These are phyloP conservation scores for Adansonia gregorii DNA, from an alignment of 441 rosid genomes.

Conservation along the genomic window DNA sequence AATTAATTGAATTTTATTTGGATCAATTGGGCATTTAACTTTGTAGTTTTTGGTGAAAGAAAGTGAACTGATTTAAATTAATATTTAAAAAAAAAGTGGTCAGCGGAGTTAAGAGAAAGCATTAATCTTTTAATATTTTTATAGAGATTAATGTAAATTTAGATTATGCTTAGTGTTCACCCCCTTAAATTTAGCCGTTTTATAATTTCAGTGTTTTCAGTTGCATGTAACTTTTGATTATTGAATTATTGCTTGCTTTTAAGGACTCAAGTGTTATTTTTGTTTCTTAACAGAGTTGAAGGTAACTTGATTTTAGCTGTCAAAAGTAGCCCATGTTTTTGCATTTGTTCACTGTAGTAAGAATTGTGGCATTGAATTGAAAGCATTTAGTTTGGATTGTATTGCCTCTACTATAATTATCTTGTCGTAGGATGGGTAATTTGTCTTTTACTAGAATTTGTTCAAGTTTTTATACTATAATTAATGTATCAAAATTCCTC, in stretches of 20 bases:
- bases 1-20: background rate
- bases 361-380: background rate
- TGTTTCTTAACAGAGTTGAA: slow-evolving; percentile 12
- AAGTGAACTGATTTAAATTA: background rate
- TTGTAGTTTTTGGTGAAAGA: slow-evolving; percentile 20
- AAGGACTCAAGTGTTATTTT: background rate
- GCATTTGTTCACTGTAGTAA: background rate
- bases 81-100: background rate
- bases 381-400: background rate
- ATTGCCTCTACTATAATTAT: background rate
- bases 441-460: background rate
- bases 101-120: background rate
- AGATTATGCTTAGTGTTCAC: background rate
- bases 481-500: background rate
- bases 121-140: background rate
- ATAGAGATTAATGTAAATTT: slow-evolving; percentile 4
- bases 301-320: slow-evolving; percentile 14
- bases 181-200: background rate
- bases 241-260: background rate
- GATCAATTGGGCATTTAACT: slow-evolving; percentile 15
- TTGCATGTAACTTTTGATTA: background rate
- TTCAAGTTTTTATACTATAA: background rate
- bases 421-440: background rate
- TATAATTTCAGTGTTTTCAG: slow-evolving; percentile 9
- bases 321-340: background rate